Conservation (phyloP, 495 filamentous ascomycete species). For the Podospora pseudopauciseta region DNA sequence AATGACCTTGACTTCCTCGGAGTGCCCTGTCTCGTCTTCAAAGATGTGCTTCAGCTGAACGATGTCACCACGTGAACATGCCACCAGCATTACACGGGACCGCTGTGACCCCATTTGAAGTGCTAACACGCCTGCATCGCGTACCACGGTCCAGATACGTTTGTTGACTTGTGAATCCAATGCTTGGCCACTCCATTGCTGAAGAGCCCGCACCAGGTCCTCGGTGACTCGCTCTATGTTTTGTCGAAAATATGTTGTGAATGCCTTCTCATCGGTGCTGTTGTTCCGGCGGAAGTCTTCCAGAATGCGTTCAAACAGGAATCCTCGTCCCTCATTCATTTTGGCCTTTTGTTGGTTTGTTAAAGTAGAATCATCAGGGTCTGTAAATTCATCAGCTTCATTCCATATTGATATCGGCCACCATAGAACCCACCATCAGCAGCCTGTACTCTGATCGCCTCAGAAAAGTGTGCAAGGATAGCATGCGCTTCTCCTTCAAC, state of each 20-base stretch:
- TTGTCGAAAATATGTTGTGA: background rate
- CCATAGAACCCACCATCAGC: background rate
- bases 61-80: background rate
- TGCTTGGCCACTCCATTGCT: background rate
- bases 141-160: background rate
- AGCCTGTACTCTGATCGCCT: background rate
- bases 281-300: background rate
- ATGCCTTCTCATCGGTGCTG: background rate
- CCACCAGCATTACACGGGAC: background rate
- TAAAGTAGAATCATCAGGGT: background rate
- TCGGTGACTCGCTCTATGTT: background rate
- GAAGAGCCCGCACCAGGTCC: background rate
- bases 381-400: background rate
- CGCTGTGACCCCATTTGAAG: conserved; percentile 1
- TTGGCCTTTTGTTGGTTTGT: background rate
- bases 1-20: background rate
- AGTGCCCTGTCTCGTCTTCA: background rate
- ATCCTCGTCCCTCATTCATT: background rate
- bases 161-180: background rate
- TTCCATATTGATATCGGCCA: background rate
- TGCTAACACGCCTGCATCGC: background rate
- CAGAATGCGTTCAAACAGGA: background rate
- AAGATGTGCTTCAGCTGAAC: background rate
- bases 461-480: background rate
- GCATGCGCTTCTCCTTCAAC: background rate